Evolutionary conservation across 495 filamentous ascomycete genomes (phyloP).

Genomic region (Hypoxylon subgilvum): DNA sequence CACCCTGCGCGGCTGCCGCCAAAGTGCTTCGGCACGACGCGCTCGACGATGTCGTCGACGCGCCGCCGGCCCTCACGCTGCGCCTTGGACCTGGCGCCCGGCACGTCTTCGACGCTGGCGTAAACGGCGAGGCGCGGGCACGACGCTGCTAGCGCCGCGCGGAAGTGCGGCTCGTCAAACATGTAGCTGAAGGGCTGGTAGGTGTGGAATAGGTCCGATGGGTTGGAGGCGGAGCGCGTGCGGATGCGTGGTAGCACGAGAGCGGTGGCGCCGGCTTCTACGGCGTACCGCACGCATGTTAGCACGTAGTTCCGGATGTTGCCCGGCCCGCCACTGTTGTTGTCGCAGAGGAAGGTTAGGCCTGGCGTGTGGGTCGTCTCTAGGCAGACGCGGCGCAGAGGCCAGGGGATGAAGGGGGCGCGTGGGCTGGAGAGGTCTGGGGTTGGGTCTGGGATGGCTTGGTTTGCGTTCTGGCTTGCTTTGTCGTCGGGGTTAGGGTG

Average conservation of each 20-base stretch:
- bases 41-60: conserved; percentile 40
- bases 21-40: conserved; percentile 50
- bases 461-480: background rate
- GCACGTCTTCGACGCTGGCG: conserved; percentile 44
- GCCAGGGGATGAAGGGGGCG: conserved; percentile 54
- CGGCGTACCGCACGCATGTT: conserved; percentile 56
- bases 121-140: conserved; percentile 54
- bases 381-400: conserved; percentile 51
- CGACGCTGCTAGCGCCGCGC: conserved; percentile 33
- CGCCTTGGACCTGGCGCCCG: conserved; percentile 35
- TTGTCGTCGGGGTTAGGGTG: conserved; percentile 7
- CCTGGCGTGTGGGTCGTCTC: conserved; percentile 48
- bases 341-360: conserved; percentile 55
- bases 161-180: conserved; percentile 55
- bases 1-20: conserved; percentile 35
- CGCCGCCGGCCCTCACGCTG: conserved; percentile 4
- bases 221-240: conserved; percentile 40
- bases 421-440: conserved; percentile 46
- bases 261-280: conserved; percentile 55
- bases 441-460: background rate
- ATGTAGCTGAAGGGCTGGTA: conserved; percentile 50
- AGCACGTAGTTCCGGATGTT: conserved; percentile 62
- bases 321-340: conserved; percentile 59
- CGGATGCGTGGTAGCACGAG: conserved; percentile 53
- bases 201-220: conserved; percentile 39